Conservation (phyloP, 2,329 filamentous ascomycete genomes). For the Aspergillus thermomutatus region DNA sequence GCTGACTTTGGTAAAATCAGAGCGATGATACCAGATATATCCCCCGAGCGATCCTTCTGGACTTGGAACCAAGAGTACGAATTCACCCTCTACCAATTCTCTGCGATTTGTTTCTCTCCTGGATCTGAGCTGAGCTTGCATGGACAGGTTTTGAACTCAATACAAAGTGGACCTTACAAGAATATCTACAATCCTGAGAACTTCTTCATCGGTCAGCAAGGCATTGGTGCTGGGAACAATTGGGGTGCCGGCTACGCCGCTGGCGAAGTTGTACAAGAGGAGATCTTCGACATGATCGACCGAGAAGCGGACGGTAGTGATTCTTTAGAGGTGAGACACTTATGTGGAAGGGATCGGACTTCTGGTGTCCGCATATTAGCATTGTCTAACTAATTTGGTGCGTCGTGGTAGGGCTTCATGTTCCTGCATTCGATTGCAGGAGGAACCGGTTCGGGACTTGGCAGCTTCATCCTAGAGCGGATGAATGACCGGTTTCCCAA, state of each 20-base stretch:
- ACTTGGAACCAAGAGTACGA: constrained; percentile 82
- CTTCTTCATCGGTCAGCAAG: constrained; percentile 94
- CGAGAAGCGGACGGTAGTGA: constrained; percentile 97
- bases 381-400: constrained; percentile 1
- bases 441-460: constrained; percentile 92
- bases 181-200: constrained; percentile 99
- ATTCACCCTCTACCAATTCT: not conserved
- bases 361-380: not conserved
- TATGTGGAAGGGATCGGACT: not conserved
- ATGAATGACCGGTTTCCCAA: constrained; percentile 98
- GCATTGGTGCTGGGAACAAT: constrained; percentile 92
- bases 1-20: constrained; percentile 39
- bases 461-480: constrained; percentile 88
- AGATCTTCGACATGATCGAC: constrained; percentile 99
- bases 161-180: constrained; percentile 89
- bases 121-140: constrained; percentile 5
- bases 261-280: constrained; percentile 87
- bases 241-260: constrained; percentile 97
- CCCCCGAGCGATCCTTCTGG: constrained; percentile 89
- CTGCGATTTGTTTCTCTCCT: not conserved
- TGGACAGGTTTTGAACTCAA: constrained; percentile 74
- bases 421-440: constrained; percentile 96
- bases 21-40: constrained; percentile 99
- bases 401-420: constrained; percentile 75
- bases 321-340: constrained; percentile 69